phyloP scores from a whole-genome alignment of 176 grass and related monocot genomes.

The Saccharum spontaneum region DNA sequence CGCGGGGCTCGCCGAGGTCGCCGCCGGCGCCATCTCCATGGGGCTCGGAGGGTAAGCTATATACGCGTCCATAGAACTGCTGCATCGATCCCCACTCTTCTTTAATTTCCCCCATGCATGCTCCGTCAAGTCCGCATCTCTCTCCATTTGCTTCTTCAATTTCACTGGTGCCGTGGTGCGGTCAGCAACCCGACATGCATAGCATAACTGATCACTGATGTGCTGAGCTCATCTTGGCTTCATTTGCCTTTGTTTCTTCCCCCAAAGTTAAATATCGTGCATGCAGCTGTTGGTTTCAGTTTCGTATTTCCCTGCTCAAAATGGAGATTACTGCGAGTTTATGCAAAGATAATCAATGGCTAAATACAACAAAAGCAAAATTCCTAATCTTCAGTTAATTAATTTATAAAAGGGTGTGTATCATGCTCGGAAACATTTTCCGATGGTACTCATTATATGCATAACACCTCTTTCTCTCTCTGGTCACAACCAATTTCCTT shows the following conservation, averaged over 20 bases:
- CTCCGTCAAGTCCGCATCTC: background rate
- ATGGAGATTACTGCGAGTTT: background rate
- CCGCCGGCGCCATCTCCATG: slow-evolving; percentile 97
- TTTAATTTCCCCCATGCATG: background rate
- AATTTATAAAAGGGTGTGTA: background rate
- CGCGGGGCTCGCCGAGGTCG: slow-evolving; percentile 87
- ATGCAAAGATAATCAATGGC: background rate
- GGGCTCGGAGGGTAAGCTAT: slow-evolving; percentile 91
- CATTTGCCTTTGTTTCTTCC: background rate
- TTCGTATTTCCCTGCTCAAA: background rate
- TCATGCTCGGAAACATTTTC: background rate
- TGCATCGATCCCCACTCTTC: background rate
- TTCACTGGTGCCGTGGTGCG: background rate
- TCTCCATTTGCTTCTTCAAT: background rate
- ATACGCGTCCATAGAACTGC: background rate
- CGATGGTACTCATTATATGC: background rate
- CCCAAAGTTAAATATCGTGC: background rate
- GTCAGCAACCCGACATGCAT: background rate
- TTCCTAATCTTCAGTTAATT: background rate
- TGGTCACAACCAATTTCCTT: background rate
- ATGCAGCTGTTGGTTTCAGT: background rate
- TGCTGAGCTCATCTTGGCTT: background rate
- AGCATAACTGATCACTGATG: background rate
- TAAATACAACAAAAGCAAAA: background rate
- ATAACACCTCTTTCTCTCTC: background rate